Conservation (phyloP, 2,329 filamentous ascomycete species). For the Aureobasidium sp. region DNA sequence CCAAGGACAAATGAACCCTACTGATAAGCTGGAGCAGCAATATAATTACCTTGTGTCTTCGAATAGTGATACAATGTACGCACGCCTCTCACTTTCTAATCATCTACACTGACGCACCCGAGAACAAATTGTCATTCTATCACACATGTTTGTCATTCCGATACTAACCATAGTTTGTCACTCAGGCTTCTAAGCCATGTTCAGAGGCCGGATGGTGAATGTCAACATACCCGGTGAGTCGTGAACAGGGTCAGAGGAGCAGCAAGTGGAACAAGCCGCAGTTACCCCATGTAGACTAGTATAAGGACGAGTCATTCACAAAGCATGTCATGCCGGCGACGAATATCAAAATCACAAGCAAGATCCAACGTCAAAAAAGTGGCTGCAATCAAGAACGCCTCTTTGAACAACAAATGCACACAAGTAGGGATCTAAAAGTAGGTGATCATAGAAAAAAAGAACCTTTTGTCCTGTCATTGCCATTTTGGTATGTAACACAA, state of each 20-base stretch:
- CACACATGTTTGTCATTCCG: too few species aligned
- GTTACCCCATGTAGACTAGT: neutral
- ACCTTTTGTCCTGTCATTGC: slow-evolving; percentile 16
- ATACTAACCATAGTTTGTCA: too few species aligned
- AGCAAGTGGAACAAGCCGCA: neutral
- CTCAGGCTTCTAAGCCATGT: too few species aligned
- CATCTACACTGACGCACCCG: too few species aligned
- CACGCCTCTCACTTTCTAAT: too few species aligned
- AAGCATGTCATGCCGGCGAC: neutral
- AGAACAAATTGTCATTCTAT: too few species aligned
- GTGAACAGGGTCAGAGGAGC: neutral
- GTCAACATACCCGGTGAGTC: too few species aligned
- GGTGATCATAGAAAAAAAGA: neutral
- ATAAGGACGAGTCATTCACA: neutral
- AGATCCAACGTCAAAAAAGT: neutral
- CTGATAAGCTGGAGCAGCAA: too few species aligned
- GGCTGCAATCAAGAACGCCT: neutral
- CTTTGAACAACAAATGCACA: too few species aligned
- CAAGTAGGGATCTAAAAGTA: neutral
- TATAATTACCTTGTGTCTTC: too few species aligned
- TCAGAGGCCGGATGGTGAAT: too few species aligned
- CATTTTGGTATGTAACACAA: slow-evolving; percentile 13
- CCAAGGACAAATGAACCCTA: neutral
- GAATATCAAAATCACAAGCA: slow-evolving; percentile 8
- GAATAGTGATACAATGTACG: too few species aligned